These are phyloP conservation scores for Rugonectria rugulosa DNA, from an alignment of 2,329 filamentous ascomycete genomes.

Conservation along the genomic window DNA sequence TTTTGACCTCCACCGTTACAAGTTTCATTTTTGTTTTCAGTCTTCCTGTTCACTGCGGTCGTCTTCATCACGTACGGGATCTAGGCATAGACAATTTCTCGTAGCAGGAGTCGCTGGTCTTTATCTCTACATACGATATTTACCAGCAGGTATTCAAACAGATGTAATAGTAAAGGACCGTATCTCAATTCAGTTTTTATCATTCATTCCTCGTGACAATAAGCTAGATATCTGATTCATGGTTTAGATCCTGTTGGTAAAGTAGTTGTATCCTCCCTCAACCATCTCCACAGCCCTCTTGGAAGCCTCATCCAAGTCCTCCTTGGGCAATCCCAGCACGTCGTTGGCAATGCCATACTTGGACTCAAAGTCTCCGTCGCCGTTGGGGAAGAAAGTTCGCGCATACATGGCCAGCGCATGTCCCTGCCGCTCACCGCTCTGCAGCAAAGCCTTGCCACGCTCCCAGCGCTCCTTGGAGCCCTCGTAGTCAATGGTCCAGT, in stretches of 20 bases:
- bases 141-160: no score
- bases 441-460: conserved; percentile 54
- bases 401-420: conserved; percentile 63
- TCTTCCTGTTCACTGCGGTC: no score
- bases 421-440: conserved; percentile 49
- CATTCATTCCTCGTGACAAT: no score
- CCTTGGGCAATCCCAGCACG: conserved; percentile 62
- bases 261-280: conserved; percentile 32
- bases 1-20: no score
- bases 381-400: conserved; percentile 58
- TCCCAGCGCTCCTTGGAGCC: conserved; percentile 54
- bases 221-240: no score
- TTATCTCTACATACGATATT: no score
- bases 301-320: conserved; percentile 65
- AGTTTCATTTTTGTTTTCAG: no score
- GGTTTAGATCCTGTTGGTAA: conserved; percentile 17
- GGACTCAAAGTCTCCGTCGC: conserved; percentile 51
- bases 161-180: no score
- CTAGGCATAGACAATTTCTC: no score
- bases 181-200: no score
- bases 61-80: no score
- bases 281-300: conserved; percentile 54
- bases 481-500: conserved; percentile 58
- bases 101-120: no score
- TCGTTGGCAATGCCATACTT: conserved; percentile 54